Percentiles rank a stretch among this genome's conserved stretches.
These are phyloP conservation scores for Carex myosuroides DNA, from an alignment of 176 grass and related monocot genomes.

Conservation along the genomic window DNA sequence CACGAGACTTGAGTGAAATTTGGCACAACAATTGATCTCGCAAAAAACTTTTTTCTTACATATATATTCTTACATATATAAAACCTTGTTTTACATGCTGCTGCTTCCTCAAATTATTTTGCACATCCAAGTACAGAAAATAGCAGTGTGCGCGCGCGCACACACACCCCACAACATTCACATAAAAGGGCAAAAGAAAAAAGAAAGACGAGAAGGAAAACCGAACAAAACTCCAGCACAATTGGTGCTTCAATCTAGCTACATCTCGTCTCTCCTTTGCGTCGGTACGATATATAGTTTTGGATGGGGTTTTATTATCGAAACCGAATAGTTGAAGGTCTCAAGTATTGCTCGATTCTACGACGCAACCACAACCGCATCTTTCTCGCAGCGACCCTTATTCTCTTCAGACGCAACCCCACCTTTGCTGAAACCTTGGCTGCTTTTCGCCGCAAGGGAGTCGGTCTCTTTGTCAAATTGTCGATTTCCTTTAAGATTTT, in stretches of 20 bases:
- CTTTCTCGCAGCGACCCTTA: slow-evolving; percentile 28
- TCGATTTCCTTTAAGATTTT: slow-evolving; percentile 47
- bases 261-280: no score
- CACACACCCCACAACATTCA: not conserved
- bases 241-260: no score
- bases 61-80: not conserved
- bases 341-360: slow-evolving; percentile 27
- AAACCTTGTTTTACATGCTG: not conserved
- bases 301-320: not conserved
- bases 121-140: not conserved
- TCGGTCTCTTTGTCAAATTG: not conserved
- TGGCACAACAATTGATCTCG: not conserved
- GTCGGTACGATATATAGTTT: no score
- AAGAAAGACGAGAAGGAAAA: not conserved
- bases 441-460: not conserved
- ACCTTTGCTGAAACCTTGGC: slow-evolving; percentile 23
- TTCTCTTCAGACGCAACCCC: slow-evolving; percentile 39
- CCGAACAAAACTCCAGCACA: not conserved
- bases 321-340: slow-evolving; percentile 20
- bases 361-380: slow-evolving; percentile 33
- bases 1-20: no score
- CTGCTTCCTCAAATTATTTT: not conserved
- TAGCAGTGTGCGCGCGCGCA: not conserved
- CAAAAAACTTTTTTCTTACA: not conserved
- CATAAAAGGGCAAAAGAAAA: not conserved